phyloP scores from a whole-genome alignment of 768 basidiomycete species.

The Kwoniella pini region DNA sequence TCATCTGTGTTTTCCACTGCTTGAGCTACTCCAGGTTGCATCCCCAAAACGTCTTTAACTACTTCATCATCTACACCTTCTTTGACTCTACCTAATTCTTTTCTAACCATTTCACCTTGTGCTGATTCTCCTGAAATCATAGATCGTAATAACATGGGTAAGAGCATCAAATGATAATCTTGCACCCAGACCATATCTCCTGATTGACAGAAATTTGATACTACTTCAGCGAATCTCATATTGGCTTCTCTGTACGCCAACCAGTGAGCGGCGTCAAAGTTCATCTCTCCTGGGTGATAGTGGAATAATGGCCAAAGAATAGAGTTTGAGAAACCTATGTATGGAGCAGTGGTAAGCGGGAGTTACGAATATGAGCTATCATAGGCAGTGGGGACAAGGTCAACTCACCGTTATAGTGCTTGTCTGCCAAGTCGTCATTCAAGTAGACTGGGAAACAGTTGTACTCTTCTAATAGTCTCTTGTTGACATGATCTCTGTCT shows the following conservation, averaged over 20 bases:
- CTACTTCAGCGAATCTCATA: constrained; percentile 86
- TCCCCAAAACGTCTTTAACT: constrained; percentile 46
- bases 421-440: constrained; percentile 96
- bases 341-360: neutral
- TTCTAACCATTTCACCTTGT: constrained; percentile 50
- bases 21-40: constrained; percentile 28
- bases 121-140: constrained; percentile 60
- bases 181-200: constrained; percentile 99
- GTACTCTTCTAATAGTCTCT: constrained; percentile 89
- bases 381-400: too few species aligned
- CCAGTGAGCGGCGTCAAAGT: constrained; percentile 99
- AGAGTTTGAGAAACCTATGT: constrained; percentile 85
- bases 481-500: constrained; percentile 87
- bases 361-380: neutral
- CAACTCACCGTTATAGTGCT: constrained; percentile 65
- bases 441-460: constrained; percentile 98
- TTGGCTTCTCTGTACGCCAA: constrained; percentile 96
- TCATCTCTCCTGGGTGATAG: constrained; percentile 99
- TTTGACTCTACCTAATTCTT: constrained; percentile 58
- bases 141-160: constrained; percentile 90
- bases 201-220: constrained; percentile 72
- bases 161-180: constrained; percentile 72
- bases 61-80: constrained; percentile 52
- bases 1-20: constrained; percentile 30
- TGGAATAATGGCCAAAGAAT: constrained; percentile 99